These are phyloP conservation scores for Pseudophaeomoniella oleicola DNA, from an alignment of 2,329 filamentous ascomycete species.

Conservation along the genomic window DNA sequence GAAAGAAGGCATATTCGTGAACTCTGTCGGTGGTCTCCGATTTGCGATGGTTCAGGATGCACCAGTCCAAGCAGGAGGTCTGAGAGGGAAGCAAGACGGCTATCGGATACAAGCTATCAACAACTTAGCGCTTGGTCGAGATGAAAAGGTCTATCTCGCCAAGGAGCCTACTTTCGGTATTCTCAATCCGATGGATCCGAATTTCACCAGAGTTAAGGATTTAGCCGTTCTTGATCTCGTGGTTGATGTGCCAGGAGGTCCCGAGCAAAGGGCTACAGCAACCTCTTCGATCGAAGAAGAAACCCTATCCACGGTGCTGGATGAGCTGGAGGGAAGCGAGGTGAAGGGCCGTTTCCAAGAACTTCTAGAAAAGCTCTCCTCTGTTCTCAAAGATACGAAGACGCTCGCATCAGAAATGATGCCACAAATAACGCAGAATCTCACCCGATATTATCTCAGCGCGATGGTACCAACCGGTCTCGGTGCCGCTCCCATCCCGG, in stretches of 20 bases:
- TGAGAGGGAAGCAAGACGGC: slow-evolving; percentile 14
- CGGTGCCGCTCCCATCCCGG: slow-evolving; percentile 53
- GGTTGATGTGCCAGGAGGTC: slow-evolving; percentile 34
- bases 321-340: slow-evolving; percentile 8
- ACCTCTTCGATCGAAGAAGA: slow-evolving; percentile 2
- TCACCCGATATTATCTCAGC: slow-evolving; percentile 24
- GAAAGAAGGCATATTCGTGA: slow-evolving; percentile 44
- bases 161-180: slow-evolving; percentile 62
- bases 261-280: not conserved
- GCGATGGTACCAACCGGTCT: slow-evolving; percentile 35
- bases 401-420: not conserved
- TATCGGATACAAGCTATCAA: slow-evolving; percentile 61
- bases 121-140: slow-evolving; percentile 65
- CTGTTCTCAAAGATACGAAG: slow-evolving; percentile 4
- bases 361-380: not conserved
- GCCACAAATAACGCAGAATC: not conserved
- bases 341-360: slow-evolving; percentile 5
- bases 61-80: slow-evolving; percentile 14
- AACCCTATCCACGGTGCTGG: slow-evolving; percentile 4
- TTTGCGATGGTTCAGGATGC: slow-evolving; percentile 34
- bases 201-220: slow-evolving; percentile 69
- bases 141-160: slow-evolving; percentile 73
- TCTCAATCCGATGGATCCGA: slow-evolving; percentile 51
- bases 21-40: slow-evolving; percentile 44
- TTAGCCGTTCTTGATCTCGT: slow-evolving; percentile 59